Conservation (phyloP, 345 rosid genomes). For the Erodium maritimum region DNA sequence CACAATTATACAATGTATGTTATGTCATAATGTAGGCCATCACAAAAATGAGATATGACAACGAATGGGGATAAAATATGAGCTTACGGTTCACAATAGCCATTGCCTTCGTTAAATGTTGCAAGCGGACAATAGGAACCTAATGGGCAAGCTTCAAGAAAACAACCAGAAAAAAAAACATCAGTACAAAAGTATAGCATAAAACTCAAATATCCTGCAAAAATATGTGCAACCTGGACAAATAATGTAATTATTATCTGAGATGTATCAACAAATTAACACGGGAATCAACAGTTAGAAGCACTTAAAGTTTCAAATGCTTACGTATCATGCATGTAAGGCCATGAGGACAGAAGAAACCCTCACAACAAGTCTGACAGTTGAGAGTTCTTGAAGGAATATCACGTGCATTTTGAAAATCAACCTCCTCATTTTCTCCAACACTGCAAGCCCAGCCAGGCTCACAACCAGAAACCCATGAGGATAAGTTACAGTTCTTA, state of each 20-base stretch:
- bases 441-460: conserved; percentile 93
- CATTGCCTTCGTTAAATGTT: conserved; percentile 30
- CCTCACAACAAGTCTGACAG: conserved; percentile 81
- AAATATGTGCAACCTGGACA: not conserved
- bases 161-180: not conserved
- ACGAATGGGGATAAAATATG: not conserved
- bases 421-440: conserved; percentile 28
- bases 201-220: not conserved
- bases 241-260: too few species aligned
- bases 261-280: not conserved
- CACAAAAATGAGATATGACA: not conserved
- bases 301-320: conserved; percentile 11
- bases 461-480: conserved; percentile 88
- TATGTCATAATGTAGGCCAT: not conserved
- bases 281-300: not conserved
- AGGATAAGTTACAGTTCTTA: conserved; percentile 66
- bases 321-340: conserved; percentile 97
- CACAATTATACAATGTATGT: conserved; percentile 1
- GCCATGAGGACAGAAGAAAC: conserved; percentile 86
- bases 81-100: conserved; percentile 63
- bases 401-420: conserved; percentile 34
- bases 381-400: conserved; percentile 53
- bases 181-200: not conserved
- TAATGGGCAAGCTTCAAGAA: conserved; percentile 55
- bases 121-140: conserved; percentile 59